Base-by-base conservation (phyloP, 1,284 basidiomycete genomes). In the Ustilago vetiveriae region DNA sequence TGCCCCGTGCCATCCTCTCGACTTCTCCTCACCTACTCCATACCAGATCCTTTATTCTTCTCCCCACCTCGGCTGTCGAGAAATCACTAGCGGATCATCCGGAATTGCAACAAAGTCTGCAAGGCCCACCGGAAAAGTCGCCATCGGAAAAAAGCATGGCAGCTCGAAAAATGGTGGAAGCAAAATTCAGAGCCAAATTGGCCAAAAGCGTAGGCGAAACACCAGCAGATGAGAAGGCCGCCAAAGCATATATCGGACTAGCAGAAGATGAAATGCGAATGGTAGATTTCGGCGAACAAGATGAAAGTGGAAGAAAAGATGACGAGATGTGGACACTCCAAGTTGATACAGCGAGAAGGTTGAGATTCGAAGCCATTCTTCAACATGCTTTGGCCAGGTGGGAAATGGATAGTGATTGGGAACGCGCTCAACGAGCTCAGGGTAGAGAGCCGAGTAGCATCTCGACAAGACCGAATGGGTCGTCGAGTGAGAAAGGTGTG, bases 401-500 rank as follows among this genome's bases (percentile, higher is more conserved):
- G 72, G 65, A 70, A 50, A 75, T 73, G 72, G 72, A 73, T 37
- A 47, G 41, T n/a, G 73, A 67, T 39, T 72, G 71, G 71, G 72
- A 74, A 43, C 41, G 72, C 6, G 14, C 32, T 6, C 68, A 72
- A 38, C 54, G 59, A 2, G 42, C 66, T 4, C 54, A 59, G 10
- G 59, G 66, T 2, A 3, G 58, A n/a, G 66, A 69, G 32, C 66
- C 66, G 3, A 50, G 54, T 22, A 42, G 33, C 19, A 30, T 58
- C 3, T 58, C 54, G 0, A 24, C n/a, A n/a, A 69, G 1, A 95
- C 98, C 82, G 90, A 90, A 1, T 88, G 84, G 16, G 88, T 98
- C 4, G 80, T 97, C 3, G 89, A 88, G 37, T 95, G 95, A 5
- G 96, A 98, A 80, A 94, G 97, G 81, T 86, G 89, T 5, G 96